phyloP scores from a whole-genome alignment of 192 early-diverging fungal genomes.

The Coemansia sp. region DNA sequence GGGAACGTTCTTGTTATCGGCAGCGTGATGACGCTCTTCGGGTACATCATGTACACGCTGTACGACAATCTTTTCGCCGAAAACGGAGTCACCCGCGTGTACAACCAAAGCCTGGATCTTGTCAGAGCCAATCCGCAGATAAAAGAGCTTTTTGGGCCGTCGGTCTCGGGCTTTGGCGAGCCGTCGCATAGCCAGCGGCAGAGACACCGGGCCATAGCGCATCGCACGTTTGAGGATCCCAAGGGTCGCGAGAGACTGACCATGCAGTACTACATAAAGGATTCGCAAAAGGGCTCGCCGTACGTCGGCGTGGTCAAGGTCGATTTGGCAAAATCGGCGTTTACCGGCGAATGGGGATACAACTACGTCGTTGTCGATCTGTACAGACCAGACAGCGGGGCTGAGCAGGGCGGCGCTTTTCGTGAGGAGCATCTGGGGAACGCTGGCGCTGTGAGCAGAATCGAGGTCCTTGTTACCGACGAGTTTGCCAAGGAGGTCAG shows the following conservation, averaged over 20 bases:
- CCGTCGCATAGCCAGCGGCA: constrained; percentile 45
- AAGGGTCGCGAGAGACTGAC: constrained; percentile 15
- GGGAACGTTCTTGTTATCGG: constrained; percentile 39
- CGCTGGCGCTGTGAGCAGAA: constrained; percentile 1
- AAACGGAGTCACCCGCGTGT: constrained; percentile 34
- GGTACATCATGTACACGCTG: constrained; percentile 41
- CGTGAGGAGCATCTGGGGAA: background rate
- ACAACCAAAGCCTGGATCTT: constrained; percentile 47
- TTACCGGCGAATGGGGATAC: constrained; percentile 30
- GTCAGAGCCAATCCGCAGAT: constrained; percentile 40
- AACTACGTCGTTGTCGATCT: constrained; percentile 44
- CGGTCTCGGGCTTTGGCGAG: constrained; percentile 36
- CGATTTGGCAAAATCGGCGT: constrained; percentile 20
- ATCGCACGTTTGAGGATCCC: constrained; percentile 22
- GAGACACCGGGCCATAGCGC: constrained; percentile 39
- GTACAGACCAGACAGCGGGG: background rate
- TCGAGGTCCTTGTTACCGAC: constrained; percentile 39
- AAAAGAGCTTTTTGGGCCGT: constrained; percentile 20
- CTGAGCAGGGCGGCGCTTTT: background rate
- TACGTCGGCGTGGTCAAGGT: constrained; percentile 24
- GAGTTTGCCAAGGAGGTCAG: constrained; percentile 28
- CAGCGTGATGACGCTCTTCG: constrained; percentile 37
- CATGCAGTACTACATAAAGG: constrained; percentile 40
- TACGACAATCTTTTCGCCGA: constrained; percentile 48
- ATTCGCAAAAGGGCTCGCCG: background rate